phyloP scores from a whole-genome alignment of 805 yeast genomes.

The Suhomyces sp. region DNA sequence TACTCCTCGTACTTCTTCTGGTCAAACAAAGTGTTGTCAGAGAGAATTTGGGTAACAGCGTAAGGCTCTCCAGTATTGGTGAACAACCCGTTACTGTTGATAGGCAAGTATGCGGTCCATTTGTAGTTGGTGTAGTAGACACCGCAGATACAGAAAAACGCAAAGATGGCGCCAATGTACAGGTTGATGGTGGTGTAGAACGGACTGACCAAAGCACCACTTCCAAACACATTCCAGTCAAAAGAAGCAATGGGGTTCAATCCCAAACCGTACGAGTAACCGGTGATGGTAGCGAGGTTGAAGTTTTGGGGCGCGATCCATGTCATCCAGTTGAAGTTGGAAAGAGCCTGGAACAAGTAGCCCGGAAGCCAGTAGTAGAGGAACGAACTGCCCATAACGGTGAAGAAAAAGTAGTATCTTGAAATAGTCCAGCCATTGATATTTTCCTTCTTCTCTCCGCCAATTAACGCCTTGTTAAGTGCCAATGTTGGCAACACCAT shows the following conservation, averaged over 20 bases:
- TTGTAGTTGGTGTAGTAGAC: conserved; percentile 25
- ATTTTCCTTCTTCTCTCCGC: conserved; percentile 22
- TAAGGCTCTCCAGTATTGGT: conserved; percentile 21
- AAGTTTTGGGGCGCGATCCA: conserved; percentile 55
- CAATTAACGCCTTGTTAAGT: conserved; percentile 28
- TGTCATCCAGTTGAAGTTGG: conserved; percentile 52
- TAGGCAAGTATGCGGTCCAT: conserved; percentile 29
- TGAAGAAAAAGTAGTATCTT: conserved; percentile 22
- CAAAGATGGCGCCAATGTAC: conserved; percentile 21
- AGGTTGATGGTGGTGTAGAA: conserved; percentile 19
- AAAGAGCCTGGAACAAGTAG: conserved; percentile 40
- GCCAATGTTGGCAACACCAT: conserved; percentile 28
- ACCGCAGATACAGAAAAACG: conserved; percentile 20
- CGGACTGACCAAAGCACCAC: conserved; percentile 17
- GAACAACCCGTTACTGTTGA: conserved; percentile 21
- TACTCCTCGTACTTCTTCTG: conserved; percentile 17
- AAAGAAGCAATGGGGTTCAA: conserved; percentile 52
- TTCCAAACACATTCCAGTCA: conserved; percentile 46
- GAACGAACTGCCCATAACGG: conserved; percentile 15
- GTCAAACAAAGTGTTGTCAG: conserved; percentile 11
- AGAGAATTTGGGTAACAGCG: conserved; percentile 9
- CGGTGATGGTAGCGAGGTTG: conserved; percentile 48
- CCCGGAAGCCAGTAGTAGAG: conserved; percentile 42
- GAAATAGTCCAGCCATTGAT: conserved; percentile 32
- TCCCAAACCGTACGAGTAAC: conserved; percentile 46